Conservation (phyloP, 495 filamentous ascomycete species). For the Penicillium ucsense region DNA sequence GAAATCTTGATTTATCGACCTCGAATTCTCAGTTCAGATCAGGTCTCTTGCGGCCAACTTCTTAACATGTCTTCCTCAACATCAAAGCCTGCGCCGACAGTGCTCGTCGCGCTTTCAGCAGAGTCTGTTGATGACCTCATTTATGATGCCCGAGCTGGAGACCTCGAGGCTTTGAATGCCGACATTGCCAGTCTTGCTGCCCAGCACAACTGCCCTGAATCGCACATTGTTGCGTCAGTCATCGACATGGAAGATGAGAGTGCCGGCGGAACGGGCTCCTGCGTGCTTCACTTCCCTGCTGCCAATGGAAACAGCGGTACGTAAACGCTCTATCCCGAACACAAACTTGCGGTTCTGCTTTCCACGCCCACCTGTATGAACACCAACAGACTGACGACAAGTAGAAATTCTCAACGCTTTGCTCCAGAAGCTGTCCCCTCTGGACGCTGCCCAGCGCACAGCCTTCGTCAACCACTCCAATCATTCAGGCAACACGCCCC, state of each 20-base stretch:
- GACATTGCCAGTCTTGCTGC: slow-evolving; percentile 47
- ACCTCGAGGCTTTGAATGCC: slow-evolving; percentile 55
- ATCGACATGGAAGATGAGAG: slow-evolving; percentile 65
- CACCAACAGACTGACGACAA: neutral
- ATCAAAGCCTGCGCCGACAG: slow-evolving; percentile 21
- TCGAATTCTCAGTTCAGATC: too few relatives aligned
- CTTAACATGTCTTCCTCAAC: slow-evolving; percentile 11
- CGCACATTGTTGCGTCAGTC: slow-evolving; percentile 52
- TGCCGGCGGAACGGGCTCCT: slow-evolving; percentile 34
- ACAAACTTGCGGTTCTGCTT: neutral
- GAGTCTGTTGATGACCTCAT: slow-evolving; percentile 84
- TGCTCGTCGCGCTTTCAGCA: slow-evolving; percentile 42
- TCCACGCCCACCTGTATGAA: neutral
- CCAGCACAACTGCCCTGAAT: slow-evolving; percentile 40
- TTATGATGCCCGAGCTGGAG: slow-evolving; percentile 69
- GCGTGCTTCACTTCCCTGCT: slow-evolving; percentile 74
- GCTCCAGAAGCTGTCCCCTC: slow-evolving; percentile 30
- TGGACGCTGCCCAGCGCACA: slow-evolving; percentile 11
- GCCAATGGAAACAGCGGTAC: slow-evolving; percentile 80
- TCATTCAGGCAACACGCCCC: slow-evolving; percentile 70
- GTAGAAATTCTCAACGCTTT: slow-evolving; percentile 42
- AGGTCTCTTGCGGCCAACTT: neutral
- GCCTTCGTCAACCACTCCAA: slow-evolving; percentile 60
- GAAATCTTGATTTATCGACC: too few relatives aligned
- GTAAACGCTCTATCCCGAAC: neutral